Base-by-base conservation (phyloP, 2,329 filamentous ascomycete species). In the Aureobasidium sp. region DNA sequence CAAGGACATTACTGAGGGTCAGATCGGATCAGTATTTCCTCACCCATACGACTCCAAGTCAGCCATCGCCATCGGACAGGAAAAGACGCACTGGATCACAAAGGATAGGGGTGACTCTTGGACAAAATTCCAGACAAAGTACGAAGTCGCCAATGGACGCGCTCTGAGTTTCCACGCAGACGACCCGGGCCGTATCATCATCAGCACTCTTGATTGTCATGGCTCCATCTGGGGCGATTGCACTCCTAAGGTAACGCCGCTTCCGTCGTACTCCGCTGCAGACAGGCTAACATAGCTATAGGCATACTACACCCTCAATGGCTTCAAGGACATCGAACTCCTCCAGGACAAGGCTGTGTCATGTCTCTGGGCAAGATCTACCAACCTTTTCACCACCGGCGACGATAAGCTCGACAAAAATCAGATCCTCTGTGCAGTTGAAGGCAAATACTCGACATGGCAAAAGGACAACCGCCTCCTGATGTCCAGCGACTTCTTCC, bases 311-410 rank as follows among this genome's bases (percentile, higher is more conserved):
- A 98, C 96, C 3, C 90, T 86, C 18, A 91, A 98, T 78, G 93
- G 93, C 70, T 99, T 99, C 82, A 85, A 91, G 69, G 87, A 86
- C 7, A 79, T 86, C 50, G 86, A 92, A 70, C 79, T 85, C 8
- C 84, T 98, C 67, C 87, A 91, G 61, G 83, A 87, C 48, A 87
- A 90, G 70, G 93, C 93, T 2, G 84, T 88, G 56, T 91, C 92
- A 68, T 99, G 96, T 78, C 89, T 91, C 77, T 99, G 95, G 94
- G 95, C 96, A 60, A 93, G 93, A 75, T 88, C 89, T 18, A 90
- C 92, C 16, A 85, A 88, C 7, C 79, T 90, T 48, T 98, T 99
- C 76, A 88, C 88, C 40, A 90, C 90, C 15, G 91, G 91, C 67
- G 80, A 90, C 63, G 80, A 86, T 1, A 85, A 91, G 40, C 81